Evolutionary conservation across 179 eudicot species (phyloP).

Genomic region (Spergularia azorica): DNA sequence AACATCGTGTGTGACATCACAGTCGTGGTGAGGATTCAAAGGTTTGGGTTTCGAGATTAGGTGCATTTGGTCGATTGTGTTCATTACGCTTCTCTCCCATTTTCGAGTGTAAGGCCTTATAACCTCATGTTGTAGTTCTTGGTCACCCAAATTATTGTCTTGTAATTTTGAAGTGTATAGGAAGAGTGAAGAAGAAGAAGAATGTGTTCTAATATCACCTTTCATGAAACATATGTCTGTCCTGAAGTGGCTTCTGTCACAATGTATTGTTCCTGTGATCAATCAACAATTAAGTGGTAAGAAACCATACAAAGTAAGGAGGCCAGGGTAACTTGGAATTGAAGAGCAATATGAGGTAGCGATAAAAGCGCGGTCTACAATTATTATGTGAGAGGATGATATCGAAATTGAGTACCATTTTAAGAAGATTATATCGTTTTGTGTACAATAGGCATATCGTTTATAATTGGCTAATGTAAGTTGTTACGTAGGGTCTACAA

Average conservation of each 20-base stretch:
- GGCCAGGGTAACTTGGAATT: too few species aligned
- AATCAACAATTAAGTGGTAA: neutral
- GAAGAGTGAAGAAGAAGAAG: conserved; percentile 59
- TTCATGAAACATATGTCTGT: conserved; percentile 79
- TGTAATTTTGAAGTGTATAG: conserved; percentile 43
- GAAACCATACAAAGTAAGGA: neutral
- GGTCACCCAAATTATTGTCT: conserved; percentile 17
- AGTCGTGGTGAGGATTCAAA: conserved; percentile 21
- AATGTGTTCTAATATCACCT: conserved; percentile 76
- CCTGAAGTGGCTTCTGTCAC: conserved; percentile 72
- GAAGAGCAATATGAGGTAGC: too few species aligned
- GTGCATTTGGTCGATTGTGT: conserved; percentile 55
- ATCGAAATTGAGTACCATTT: neutral
- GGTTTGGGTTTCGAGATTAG: conserved; percentile 46
- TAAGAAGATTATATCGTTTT: too few species aligned
- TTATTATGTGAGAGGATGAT: neutral
- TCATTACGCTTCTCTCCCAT: conserved; percentile 78
- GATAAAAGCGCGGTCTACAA: too few species aligned
- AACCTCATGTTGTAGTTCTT: conserved; percentile 52
- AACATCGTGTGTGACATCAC: conserved; percentile 69
- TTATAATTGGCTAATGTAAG: neutral
- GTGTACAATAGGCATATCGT: too few species aligned
- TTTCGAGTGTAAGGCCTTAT: conserved; percentile 83
- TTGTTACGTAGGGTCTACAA: neutral
- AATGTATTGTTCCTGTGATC: conserved; percentile 69